A percentile compares a stretch with the other conserved stretches of the same genome.
phyloP scores from a whole-genome alignment of 768 basidiomycete species.

The Galerina marginata region DNA sequence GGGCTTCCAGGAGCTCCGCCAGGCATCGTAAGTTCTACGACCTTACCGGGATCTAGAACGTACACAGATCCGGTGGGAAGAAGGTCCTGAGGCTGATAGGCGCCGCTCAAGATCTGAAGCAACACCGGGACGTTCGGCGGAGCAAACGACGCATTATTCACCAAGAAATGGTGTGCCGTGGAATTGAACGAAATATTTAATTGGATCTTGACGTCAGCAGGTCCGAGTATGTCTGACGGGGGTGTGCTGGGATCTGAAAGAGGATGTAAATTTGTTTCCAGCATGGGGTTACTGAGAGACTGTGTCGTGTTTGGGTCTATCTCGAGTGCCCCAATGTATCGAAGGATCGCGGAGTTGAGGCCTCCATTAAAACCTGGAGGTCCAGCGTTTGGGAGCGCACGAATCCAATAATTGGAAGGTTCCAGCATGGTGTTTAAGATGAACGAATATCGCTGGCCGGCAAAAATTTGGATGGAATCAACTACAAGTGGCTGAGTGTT shows the following conservation, averaged over 20 bases:
- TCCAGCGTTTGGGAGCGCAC: constrained; percentile 36
- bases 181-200: constrained; percentile 35
- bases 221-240: constrained; percentile 38
- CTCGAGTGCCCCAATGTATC: constrained; percentile 37
- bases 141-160: constrained; percentile 27
- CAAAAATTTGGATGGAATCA: constrained; percentile 36
- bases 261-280: constrained; percentile 42
- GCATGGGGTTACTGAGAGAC: constrained; percentile 30
- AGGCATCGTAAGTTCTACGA: constrained; percentile 54
- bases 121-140: constrained; percentile 52
- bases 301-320: constrained; percentile 43
- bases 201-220: constrained; percentile 41
- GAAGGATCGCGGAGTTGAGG: constrained; percentile 53
- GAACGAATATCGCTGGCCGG: constrained; percentile 52
- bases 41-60: constrained; percentile 47
- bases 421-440: constrained; percentile 42
- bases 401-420: constrained; percentile 49
- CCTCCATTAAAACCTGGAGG: constrained; percentile 31
- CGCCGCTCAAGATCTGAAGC: constrained; percentile 55
- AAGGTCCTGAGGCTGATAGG: constrained; percentile 42
- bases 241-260: constrained; percentile 31
- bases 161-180: constrained; percentile 8
- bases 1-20: constrained; percentile 35
- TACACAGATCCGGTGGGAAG: constrained; percentile 48
- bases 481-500: constrained; percentile 41